Evolutionary conservation across 2,329 filamentous ascomycete species (phyloP), one percentile per base, ranked within the genome.

Genomic region (Zymoseptoria crescenta): DNA sequence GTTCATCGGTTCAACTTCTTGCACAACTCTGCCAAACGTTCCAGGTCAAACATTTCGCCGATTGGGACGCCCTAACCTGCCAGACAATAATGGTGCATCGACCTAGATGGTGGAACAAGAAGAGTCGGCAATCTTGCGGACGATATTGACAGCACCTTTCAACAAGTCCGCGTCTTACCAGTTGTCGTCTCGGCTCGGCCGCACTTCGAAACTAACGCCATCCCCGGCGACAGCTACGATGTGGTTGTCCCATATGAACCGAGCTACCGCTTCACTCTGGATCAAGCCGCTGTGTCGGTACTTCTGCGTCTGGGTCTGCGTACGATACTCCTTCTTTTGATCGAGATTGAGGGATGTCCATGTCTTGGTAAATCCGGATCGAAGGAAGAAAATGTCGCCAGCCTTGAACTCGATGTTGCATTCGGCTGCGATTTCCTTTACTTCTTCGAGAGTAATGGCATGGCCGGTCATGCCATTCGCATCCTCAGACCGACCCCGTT

Each of bases 21-120:
- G 52, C 73, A 74, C 52, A 67, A 64, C n/a, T 60, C 59, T 2
- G 61, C 64, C 59, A 74, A 29, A 16, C 49, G 59, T 49, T 74
- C 72, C 8, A 74, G 56, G 57, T 74, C 68, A 61, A 72, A 74
- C 24, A 74, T 60, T 59, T 74, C 73, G 1, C 72, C 72, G 16
- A 68, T 67, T 3, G 66, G 66, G 21, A 67, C 50, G 4, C 66
- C 65, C 65, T 64, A 68, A 8, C 64, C 64, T 28, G 63, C 63
- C 8, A 68, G 57, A 27, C 61, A 52, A 41, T 58, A 62, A 28
- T 65, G 58, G 56, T 66, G 62, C 59, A 64, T 16, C 35, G 35
- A 45, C 35, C 35, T 45, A 16, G n/a, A 45, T 16, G 35, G 13
- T 13, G 35, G 35, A 45, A 16, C 3, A n/a, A 45, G 13, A 45